Conservation (phyloP, 768 basidiomycete species). For the Pleurotus pulmonarius region DNA sequence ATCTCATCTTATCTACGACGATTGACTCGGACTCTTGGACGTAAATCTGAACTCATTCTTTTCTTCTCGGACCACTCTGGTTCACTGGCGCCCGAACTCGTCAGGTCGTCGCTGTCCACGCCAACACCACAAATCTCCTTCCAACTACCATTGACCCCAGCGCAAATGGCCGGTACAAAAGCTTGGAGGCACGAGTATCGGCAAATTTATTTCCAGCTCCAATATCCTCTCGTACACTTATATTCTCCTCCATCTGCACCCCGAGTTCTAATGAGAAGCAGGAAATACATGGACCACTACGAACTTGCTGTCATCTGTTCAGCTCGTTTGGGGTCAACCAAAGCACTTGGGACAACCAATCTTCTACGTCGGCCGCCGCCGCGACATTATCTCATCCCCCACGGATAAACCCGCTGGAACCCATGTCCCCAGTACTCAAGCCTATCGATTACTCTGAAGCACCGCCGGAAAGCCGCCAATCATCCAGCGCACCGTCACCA, state of each 20-base stretch:
- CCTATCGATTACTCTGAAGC: conserved; percentile 30
- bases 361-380: conserved; percentile 81
- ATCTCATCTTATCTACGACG: too few relatives aligned
- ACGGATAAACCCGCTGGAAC: conserved; percentile 29
- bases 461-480: conserved; percentile 36
- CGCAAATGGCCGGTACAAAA: conserved; percentile 92
- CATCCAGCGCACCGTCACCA: conserved; percentile 13
- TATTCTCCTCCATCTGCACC: neutral
- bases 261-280: conserved; percentile 20
- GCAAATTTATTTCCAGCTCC: conserved; percentile 81
- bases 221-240: conserved; percentile 81
- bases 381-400: conserved; percentile 62
- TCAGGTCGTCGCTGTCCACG: conserved; percentile 32
- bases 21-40: too few relatives aligned
- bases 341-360: conserved; percentile 93
- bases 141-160: conserved; percentile 74
- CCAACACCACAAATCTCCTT: conserved; percentile 64
- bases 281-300: conserved; percentile 70
- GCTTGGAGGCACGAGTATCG: conserved; percentile 89
- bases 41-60: too few relatives aligned
- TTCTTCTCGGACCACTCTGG: neutral
- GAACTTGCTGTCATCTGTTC: conserved; percentile 95
- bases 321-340: conserved; percentile 92
- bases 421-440: conserved; percentile 30
- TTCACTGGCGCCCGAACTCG: conserved; percentile 11